Evolutionary conservation across 805 yeast species (phyloP).

Genomic region (Starmerella potacharoeniae): DNA sequence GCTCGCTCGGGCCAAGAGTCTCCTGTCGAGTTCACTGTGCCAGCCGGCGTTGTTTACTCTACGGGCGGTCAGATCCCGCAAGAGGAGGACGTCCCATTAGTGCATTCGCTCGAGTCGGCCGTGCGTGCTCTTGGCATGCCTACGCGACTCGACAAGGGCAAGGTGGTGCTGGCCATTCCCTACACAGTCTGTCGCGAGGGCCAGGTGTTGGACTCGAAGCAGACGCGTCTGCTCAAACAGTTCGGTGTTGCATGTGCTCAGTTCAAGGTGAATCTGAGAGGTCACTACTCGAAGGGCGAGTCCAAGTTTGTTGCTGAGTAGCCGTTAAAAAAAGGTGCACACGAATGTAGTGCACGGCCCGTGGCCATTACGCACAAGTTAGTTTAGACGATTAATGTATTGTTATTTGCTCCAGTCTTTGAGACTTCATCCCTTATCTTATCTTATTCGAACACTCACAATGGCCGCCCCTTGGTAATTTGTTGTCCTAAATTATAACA

Average conservation of each 20-base stretch:
- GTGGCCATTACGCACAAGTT: no score
- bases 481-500: no score
- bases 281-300: conserved; percentile 52
- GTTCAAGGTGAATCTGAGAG: conserved; percentile 70
- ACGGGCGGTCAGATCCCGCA: conserved; percentile 85
- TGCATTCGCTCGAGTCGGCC: conserved; percentile 90
- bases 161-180: conserved; percentile 64
- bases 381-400: not conserved
- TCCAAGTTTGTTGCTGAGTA: not conserved
- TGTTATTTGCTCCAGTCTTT: not conserved
- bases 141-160: conserved; percentile 81
- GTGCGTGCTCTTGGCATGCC: conserved; percentile 85
- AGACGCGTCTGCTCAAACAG: conserved; percentile 82
- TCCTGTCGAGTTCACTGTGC: conserved; percentile 73
- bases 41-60: conserved; percentile 84
- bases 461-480: not conserved
- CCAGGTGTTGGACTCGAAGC: conserved; percentile 72
- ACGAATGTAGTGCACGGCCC: not conserved
- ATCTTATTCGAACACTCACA: not conserved
- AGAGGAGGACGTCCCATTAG: conserved; percentile 94
- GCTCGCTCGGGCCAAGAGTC: conserved; percentile 81
- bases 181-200: conserved; percentile 72
- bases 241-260: conserved; percentile 93
- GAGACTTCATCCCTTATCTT: not conserved
- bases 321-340: not conserved